Evolutionary conservation across 2,329 filamentous ascomycete species (phyloP), one percentile per base, ranked within the genome.

Genomic region (Calonectria honghensis): DNA sequence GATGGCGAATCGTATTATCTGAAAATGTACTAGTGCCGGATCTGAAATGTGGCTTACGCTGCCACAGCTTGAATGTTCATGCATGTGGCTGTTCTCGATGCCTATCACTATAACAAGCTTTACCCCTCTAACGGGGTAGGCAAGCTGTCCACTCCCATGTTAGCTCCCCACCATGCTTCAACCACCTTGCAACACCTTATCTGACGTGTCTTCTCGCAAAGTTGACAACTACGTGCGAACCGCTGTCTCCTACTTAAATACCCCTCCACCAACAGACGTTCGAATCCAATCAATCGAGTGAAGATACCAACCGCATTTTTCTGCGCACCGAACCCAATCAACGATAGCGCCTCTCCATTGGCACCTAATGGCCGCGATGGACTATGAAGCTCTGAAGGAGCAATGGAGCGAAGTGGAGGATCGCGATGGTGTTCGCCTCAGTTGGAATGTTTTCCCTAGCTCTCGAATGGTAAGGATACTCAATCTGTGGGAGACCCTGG

Each of bases 391-490:
- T 80, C 88, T 98, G 80, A 98, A 98, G 88, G 96, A 98, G 87
- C 94, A 96, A 88, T 98, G 96, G 96, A 95, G 94, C 83, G 96
- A 98, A 85, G 93, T 98, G 73, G 97, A 99, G 89, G 97, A 99
- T 83, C 93, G 95, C 80, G 97, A 99, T 92, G 97, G 97, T 75
- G 92, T 98, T 83, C 93, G 97, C 77, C 90, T 99, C 79, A 98
- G 96, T 87, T 99, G 97, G 97, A 99, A 99, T 85, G 97, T 97
- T 75, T 98, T 99, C 83, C 97, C 97, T 65, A 98, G 96, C 89
- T 96, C 96, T 83, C 95, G 97, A 85, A 98, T 99, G 96, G 96
- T 95, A 81, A 81, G 91, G 52, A 87, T 11, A 9, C 10, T 24
- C 4, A 39, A 70, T 35, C 20, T n/a, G 9, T 9, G 3, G n/a